phyloP scores from a whole-genome alignment of 192 early-diverging fungal genomes.

The Backusella liffmaniae region DNA sequence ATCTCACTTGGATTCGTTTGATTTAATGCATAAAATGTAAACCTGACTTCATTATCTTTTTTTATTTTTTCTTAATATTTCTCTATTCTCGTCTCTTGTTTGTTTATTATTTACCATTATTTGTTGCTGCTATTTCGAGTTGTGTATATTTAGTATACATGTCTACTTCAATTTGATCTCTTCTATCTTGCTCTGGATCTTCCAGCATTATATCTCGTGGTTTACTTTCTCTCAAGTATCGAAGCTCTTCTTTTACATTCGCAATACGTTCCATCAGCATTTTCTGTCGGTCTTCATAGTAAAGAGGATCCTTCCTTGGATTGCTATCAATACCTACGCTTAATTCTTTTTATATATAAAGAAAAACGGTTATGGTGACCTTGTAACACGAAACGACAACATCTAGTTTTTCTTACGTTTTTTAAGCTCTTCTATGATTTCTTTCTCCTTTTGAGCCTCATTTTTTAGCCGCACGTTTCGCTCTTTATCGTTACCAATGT shows the following conservation, averaged over 20 bases:
- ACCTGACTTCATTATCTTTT: not conserved
- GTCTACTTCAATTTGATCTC: not conserved
- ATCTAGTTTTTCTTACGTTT: not conserved
- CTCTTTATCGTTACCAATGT: not conserved
- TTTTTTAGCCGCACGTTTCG: not conserved
- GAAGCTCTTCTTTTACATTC: not conserved
- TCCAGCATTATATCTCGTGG: not conserved
- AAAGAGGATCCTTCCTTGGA: not conserved
- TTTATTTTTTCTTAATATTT: not conserved
- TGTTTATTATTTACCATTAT: not conserved
- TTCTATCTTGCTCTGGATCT: not conserved
- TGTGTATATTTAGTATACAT: not conserved
- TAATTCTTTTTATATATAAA: not conserved
- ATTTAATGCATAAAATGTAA: not conserved
- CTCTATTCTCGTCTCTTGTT: not conserved
- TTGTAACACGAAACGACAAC: no score
- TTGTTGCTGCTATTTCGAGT: not conserved
- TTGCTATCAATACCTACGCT: not conserved
- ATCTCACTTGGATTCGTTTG: not conserved
- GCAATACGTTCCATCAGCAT: not conserved
- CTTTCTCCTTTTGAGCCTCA: not conserved
- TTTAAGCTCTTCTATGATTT: not conserved
- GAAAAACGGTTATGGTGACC: not conserved
- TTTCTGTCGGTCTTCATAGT: not conserved
- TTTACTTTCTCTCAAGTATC: not conserved